Percentiles rank a stretch among this genome's conserved stretches.
These are phyloP conservation scores for Cytospora chrysosperma DNA, from an alignment of 2,329 filamentous ascomycete species.

Conservation along the genomic window DNA sequence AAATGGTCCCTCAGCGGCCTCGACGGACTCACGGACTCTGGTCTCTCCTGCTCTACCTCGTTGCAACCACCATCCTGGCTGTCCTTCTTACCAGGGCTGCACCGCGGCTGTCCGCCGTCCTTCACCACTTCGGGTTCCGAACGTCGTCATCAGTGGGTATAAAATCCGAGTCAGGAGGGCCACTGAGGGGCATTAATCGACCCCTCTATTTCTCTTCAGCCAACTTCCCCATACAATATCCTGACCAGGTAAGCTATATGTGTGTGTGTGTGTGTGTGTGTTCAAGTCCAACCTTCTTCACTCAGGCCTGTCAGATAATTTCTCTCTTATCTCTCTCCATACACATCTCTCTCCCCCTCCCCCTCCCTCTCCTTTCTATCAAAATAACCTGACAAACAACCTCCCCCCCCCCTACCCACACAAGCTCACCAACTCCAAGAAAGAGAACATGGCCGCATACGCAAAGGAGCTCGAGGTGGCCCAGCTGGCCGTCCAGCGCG, in stretches of 20 bases:
- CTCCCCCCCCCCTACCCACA: too few relatives aligned
- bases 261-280: neutral
- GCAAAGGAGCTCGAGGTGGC: constrained; percentile 78
- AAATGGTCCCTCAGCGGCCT: constrained; percentile 14
- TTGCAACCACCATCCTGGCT: constrained; percentile 28
- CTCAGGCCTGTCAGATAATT: too few relatives aligned
- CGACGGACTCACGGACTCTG: constrained; percentile 14
- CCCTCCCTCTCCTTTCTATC: too few relatives aligned
- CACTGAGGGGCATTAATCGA: constrained; percentile 24
- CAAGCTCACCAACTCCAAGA: constrained; percentile 28
- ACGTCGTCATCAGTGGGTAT: constrained; percentile 26
- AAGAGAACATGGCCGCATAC: constrained; percentile 67
- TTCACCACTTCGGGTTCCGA: constrained; percentile 23
- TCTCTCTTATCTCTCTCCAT: too few relatives aligned
- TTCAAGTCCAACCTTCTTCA: neutral
- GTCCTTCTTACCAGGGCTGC: constrained; percentile 25
- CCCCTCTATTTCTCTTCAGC: constrained; percentile 20
- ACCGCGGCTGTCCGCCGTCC: constrained; percentile 25
- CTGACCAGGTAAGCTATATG: constrained; percentile 14
- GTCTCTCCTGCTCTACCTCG: constrained; percentile 16
- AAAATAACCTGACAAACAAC: neutral
- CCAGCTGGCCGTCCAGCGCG: constrained; percentile 85
- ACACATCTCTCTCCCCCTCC: too few relatives aligned
- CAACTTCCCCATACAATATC: constrained; percentile 1
- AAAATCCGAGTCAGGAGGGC: constrained; percentile 16